These are phyloP conservation scores for Peziza echinospora DNA, from an alignment of 495 filamentous ascomycete species.

Conservation along the genomic window DNA sequence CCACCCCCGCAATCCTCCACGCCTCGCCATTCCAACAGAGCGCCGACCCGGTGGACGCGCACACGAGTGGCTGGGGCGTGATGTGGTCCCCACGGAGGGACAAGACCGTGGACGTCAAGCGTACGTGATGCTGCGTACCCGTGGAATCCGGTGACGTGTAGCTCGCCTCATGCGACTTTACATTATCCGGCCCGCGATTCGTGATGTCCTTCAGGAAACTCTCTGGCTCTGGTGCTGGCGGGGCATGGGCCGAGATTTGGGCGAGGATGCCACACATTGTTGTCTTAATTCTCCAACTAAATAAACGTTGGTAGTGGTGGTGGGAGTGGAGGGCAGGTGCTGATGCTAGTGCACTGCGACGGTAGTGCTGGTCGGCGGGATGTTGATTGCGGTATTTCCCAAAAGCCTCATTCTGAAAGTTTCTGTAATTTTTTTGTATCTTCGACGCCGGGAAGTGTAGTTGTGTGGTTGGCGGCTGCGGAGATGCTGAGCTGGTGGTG, in stretches of 20 bases:
- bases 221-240: not conserved
- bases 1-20: conserved; percentile 44
- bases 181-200: conserved; percentile 13
- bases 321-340: too few relatives aligned
- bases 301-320: too few relatives aligned
- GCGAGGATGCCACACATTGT: conserved; percentile 21
- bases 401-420: too few relatives aligned
- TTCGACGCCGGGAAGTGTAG: too few relatives aligned
- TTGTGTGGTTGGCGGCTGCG: too few relatives aligned
- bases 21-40: conserved; percentile 99
- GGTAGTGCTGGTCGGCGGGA: too few relatives aligned
- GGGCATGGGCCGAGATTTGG: conserved; percentile 2
- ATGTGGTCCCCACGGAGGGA: conserved; percentile 56
- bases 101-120: conserved; percentile 65
- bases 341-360: too few relatives aligned
- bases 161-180: conserved; percentile 4
- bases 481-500: too few relatives aligned
- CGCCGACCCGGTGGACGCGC: conserved; percentile 37
- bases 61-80: conserved; percentile 50
- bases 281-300: too few relatives aligned
- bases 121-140: conserved; percentile 22
- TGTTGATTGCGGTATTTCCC: too few relatives aligned
- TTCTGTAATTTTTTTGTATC: too few relatives aligned
- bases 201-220: conserved; percentile 8
- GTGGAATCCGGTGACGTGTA: not conserved